Percentiles rank a stretch among this genome's conserved stretches.
Conservation (phyloP, 805 yeast species). For the Cyberlindnera americana region DNA sequence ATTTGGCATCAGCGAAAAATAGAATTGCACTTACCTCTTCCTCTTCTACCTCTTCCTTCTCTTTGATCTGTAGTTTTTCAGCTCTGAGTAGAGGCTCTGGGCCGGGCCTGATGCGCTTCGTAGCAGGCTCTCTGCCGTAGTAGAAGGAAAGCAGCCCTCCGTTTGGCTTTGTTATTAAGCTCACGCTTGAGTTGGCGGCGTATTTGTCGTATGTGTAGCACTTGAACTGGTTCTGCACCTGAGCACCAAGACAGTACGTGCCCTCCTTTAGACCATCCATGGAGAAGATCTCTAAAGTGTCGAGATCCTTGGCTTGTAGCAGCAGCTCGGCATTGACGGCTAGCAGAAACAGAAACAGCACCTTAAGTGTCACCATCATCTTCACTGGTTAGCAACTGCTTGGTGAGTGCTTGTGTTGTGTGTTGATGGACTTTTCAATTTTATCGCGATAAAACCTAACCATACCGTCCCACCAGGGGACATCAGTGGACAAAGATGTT, state of each 20-base stretch:
- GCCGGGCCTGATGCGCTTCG: constrained; percentile 13
- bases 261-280: constrained; percentile 10
- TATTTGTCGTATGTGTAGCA: too few relatives aligned
- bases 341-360: too few relatives aligned
- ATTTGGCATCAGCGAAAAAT: too few relatives aligned
- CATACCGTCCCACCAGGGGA: too few relatives aligned
- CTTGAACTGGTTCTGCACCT: constrained; percentile 13
- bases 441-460: too few relatives aligned
- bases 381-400: too few relatives aligned
- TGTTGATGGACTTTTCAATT: too few relatives aligned
- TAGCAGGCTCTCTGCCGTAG: constrained; percentile 10
- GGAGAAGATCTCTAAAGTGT: constrained; percentile 2
- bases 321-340: background rate
- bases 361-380: too few relatives aligned
- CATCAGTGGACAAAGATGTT: too few relatives aligned
- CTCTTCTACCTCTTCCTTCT: constrained; percentile 6
- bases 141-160: constrained; percentile 21
- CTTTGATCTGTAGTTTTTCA: too few relatives aligned
- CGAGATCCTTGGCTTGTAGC: constrained; percentile 11
- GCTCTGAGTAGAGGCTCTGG: constrained; percentile 14
- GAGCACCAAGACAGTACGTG: constrained; percentile 25
- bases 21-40: constrained; percentile 5
- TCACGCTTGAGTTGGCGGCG: too few relatives aligned
- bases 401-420: too few relatives aligned
- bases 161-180: constrained; percentile 16